Percentiles rank a stretch among this genome's conserved stretches.
Conservation (phyloP, 2,329 filamentous ascomycete species). For the Emergomyces pasteurianus region DNA sequence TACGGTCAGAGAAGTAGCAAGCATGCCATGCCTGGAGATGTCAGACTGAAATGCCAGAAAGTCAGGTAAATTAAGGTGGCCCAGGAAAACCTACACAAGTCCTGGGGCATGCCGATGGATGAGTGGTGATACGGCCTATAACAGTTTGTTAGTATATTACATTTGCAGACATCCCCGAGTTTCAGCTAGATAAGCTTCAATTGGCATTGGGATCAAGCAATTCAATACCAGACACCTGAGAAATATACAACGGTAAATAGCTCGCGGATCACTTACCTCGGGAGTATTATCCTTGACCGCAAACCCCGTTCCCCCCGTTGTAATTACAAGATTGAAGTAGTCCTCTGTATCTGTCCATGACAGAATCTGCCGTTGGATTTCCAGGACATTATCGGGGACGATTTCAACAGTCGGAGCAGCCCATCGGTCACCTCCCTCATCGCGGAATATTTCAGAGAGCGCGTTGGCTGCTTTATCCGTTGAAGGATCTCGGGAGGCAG, state of each 20-base stretch:
- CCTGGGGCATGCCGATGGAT: constrained; percentile 80
- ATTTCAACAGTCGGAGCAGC: constrained; percentile 56
- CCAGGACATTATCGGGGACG: constrained; percentile 60
- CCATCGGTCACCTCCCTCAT: constrained; percentile 61
- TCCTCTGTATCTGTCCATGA: constrained; percentile 58
- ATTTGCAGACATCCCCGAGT: background rate
- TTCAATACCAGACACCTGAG: background rate
- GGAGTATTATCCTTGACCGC: constrained; percentile 74
- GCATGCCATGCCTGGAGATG: constrained; percentile 66
- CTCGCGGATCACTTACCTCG: constrained; percentile 48
- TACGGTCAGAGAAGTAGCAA: constrained; percentile 67
- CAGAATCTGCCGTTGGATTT: constrained; percentile 63
- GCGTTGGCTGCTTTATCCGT: constrained; percentile 61
- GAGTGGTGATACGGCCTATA: constrained; percentile 62
- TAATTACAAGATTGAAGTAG: constrained; percentile 63
- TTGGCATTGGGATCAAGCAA: background rate
- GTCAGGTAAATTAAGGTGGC: background rate
- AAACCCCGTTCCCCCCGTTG: constrained; percentile 90
- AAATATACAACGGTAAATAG: constrained; percentile 5
- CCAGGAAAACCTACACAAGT: constrained; percentile 48
- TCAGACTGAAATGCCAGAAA: constrained; percentile 2
- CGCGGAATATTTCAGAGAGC: constrained; percentile 56
- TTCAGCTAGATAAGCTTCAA: background rate
- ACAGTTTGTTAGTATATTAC: constrained; percentile 8
- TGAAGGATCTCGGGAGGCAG: constrained; percentile 65